Percentiles rank a stretch among this genome's conserved stretches.
phyloP scores from a whole-genome alignment of 148 eudicot species.

The Chenopodium formosanum region DNA sequence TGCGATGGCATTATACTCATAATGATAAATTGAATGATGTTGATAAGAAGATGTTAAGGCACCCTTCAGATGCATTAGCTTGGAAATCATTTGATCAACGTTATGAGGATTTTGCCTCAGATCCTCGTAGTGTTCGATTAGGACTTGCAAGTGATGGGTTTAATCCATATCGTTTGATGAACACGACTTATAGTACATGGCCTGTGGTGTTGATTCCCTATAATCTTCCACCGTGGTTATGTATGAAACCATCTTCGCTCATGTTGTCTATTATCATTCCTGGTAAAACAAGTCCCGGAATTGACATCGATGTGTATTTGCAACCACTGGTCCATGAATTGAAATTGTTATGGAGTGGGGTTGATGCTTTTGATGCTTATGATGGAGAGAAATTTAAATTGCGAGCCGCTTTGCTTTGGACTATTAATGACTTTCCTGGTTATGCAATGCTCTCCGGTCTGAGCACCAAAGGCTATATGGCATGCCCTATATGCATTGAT shows the following conservation, averaged over 20 bases:
- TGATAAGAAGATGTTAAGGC: neutral
- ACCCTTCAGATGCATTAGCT: neutral
- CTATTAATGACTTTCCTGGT: slow-evolving; percentile 25
- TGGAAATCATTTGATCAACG: neutral
- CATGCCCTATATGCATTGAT: slow-evolving; percentile 14
- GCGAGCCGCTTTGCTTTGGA: neutral
- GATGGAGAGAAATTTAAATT: neutral
- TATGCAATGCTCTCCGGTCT: slow-evolving; percentile 18
- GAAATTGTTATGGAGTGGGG: slow-evolving; percentile 16
- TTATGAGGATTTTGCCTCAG: neutral
- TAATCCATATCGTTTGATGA: slow-evolving; percentile 10
- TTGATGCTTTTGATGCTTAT: slow-evolving; percentile 13
- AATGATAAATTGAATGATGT: neutral
- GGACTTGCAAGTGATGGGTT: slow-evolving; percentile 11
- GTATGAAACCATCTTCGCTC: slow-evolving; percentile 3
- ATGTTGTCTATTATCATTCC: slow-evolving; percentile 8
- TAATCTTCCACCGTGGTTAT: slow-evolving; percentile 16
- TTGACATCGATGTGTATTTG: slow-evolving; percentile 10
- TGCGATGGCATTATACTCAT: too few relatives aligned
- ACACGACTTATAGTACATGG: slow-evolving; percentile 6
- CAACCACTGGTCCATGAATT: slow-evolving; percentile 8
- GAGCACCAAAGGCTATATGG: slow-evolving; percentile 17
- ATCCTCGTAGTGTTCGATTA: neutral
- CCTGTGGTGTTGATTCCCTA: slow-evolving; percentile 7
- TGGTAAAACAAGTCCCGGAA: neutral